Percentiles rank a stretch among this genome's conserved stretches.
These are phyloP conservation scores for Candida chilensis DNA, from an alignment of 805 yeast species.

Conservation along the genomic window DNA sequence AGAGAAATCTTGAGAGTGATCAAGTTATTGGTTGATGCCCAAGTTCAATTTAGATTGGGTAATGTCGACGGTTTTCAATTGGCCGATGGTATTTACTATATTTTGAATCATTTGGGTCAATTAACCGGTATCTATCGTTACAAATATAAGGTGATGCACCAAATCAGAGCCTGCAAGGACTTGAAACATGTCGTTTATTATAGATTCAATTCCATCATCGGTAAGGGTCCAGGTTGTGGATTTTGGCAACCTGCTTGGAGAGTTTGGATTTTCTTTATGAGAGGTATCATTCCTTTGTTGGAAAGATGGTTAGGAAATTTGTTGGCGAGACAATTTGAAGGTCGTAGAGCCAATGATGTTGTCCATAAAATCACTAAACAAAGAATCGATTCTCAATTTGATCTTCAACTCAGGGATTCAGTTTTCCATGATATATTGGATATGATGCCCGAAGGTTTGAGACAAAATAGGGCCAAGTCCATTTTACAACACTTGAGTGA, in stretches of 20 bases:
- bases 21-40: constrained; percentile 86
- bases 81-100: constrained; percentile 91
- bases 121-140: constrained; percentile 94
- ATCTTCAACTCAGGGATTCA: constrained; percentile 84
- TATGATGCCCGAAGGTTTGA: constrained; percentile 93
- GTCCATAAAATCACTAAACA: constrained; percentile 95
- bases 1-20: constrained; percentile 82
- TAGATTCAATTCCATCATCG: constrained; percentile 75
- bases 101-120: constrained; percentile 89
- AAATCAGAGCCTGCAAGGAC: constrained; percentile 92
- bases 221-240: constrained; percentile 98
- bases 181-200: constrained; percentile 86
- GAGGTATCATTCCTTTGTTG: constrained; percentile 85
- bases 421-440: constrained; percentile 94
- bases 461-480: constrained; percentile 78
- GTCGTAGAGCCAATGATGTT: constrained; percentile 83
- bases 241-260: constrained; percentile 99
- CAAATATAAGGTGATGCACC: constrained; percentile 97
- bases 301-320: constrained; percentile 95
- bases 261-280: constrained; percentile 84
- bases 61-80: constrained; percentile 87
- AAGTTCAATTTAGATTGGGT: constrained; percentile 85
- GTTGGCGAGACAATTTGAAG: constrained; percentile 90
- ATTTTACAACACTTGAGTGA: constrained; percentile 91
- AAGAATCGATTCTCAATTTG: constrained; percentile 90